Base-by-base conservation (phyloP, 805 yeast species). In the Lipomyces spencermartinsiae region DNA sequence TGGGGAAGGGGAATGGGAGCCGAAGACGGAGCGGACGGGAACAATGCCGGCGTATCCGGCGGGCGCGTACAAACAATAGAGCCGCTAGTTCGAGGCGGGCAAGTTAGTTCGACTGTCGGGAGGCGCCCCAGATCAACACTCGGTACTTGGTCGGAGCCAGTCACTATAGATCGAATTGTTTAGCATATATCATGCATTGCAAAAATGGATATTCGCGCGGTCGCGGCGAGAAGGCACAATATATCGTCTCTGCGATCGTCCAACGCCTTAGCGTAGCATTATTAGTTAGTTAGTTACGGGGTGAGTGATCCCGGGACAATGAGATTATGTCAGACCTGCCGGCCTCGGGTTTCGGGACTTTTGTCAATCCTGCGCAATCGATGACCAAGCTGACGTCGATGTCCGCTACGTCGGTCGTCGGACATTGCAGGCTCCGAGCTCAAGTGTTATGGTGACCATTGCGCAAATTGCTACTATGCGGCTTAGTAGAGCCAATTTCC, bases 301-400 rank as follows among this genome's bases (percentile, higher is more conserved):
- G 9, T 12, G 33, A 31, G 56, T 22, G 34, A 49, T 25, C 56
- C 56, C 56, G 34, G 56, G 34, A 53, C 56, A 53, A 53, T 53
- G 34, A 53, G 56, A 53, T 53, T 53, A 53, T 53, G 56, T 53
- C 56, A 53, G 56, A 53, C 49, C 19, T 8, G 22, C n/a, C n/a
- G n/a, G n/a, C 8, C 49, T n/a, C 49, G 22, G n/a, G 49, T 43
- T 19, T 43, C 49, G 43, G 43, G 43, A 8, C 12, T 0, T 43
- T 43, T 43, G 49, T 16, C 49, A 16, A 12, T 43, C 19, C 22
- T 4, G 49, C 49, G 29, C 29, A 25, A n/a, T 25, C 1, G 29
- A 25, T 25, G 29, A 25, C 29, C 29, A 25, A 25, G 29, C 29
- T 25, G 29, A 25, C 29, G 29, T 25, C 29, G 29, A 25, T 25